Evolutionary conservation across 2,329 filamentous ascomycete genomes (phyloP), one percentile per base, ranked within the genome.

Genomic region (Aspergillus tubingensis): DNA sequence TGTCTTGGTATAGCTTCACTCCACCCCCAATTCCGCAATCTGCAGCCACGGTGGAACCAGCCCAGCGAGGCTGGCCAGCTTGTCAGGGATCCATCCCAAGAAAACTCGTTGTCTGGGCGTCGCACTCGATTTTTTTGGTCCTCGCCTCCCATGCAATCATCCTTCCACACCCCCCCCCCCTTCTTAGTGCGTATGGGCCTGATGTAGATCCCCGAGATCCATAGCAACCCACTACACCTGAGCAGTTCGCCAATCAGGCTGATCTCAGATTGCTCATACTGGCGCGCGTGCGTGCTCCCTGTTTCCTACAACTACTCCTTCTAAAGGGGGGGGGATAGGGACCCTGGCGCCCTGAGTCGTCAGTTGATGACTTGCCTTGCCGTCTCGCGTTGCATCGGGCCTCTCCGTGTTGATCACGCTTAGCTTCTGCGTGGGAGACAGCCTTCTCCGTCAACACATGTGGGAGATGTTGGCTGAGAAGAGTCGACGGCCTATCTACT

Each of bases 161-260:
- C 21, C 51, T 38, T 15, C 52, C 23, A 3, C 52, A 23, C 38
- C 15, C 53, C 25, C 15, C 53, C 25, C 25, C 25, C 17, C 53
- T 23, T 8, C 23, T 32, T 41, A 36, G 53, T 55, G 53, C 53
- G 25, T 30, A 55, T 32, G 39, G 52, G 25, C 21, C 53, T 41
- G 53, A 55, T 55, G 53, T 55, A 55, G 53, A 55, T 55, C 53
- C 39, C 53, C 53, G 39, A 55, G 53, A 47, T 55, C 39, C 53
- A 47, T 55, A 44, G 13, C 27, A 47, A 36, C 32, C 53, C 53
- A 44, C 10, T 36, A 32, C 25, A 19, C 41, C 6, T 47, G 39
- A 25, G 41, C 41, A 21, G 30, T 44, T 23, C 44, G 53, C 53
- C 53, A 47, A 55, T 55, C 39, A 44, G 53, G 19, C 53, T 44